phyloP scores from a whole-genome alignment of 345 rosid species.

The Eucalyptus tenuipes region DNA sequence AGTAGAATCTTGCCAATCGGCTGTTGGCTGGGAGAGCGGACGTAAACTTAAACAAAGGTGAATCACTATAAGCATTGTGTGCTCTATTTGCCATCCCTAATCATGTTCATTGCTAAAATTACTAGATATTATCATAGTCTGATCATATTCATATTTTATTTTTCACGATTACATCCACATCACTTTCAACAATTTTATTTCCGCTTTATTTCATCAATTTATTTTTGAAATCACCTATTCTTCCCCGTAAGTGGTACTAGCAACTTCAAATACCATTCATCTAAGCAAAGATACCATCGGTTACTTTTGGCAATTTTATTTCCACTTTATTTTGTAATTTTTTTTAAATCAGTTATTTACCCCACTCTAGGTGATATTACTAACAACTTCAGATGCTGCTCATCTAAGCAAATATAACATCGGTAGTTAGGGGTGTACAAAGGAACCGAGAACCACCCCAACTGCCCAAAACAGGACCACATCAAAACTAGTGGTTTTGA shows the following conservation, averaged over 20 bases:
- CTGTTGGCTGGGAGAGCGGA: accelerated
- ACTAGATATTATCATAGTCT: neutral
- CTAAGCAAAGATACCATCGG: too few relatives aligned
- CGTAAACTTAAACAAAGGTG: neutral
- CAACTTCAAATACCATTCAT: too few relatives aligned
- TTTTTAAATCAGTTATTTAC: too few relatives aligned
- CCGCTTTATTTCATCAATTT: neutral
- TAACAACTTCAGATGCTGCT: neutral
- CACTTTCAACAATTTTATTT: neutral
- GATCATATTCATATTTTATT: neutral
- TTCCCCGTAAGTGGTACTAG: too few relatives aligned
- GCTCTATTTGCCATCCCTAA: neutral
- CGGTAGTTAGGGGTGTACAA: too few relatives aligned
- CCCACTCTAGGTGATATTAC: neutral
- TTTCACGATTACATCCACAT: neutral
- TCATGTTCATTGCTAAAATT: neutral
- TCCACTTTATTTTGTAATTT: neutral
- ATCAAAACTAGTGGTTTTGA: too few relatives aligned
- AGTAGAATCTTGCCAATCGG: neutral
- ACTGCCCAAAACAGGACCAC: accelerated
- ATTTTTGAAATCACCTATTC: neutral
- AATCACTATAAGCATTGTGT: neutral
- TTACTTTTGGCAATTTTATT: neutral
- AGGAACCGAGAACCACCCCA: too few relatives aligned
- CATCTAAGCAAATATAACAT: neutral